A percentile compares a stretch with the other conserved stretches of the same genome.
phyloP scores from a whole-genome alignment of 768 basidiomycete genomes.

The Calocera cornea region DNA sequence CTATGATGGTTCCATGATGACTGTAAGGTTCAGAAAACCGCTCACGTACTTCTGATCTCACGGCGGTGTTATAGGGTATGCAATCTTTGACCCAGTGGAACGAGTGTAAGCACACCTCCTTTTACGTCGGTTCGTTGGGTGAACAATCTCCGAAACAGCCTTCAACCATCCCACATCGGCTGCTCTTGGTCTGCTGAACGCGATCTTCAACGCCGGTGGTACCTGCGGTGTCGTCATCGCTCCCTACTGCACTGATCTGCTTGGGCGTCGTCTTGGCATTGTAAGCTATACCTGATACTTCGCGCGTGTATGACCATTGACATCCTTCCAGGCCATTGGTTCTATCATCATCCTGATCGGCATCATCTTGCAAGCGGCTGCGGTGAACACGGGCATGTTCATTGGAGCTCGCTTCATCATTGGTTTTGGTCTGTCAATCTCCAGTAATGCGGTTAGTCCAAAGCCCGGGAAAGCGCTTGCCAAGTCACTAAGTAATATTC shows the following conservation, averaged over 20 bases:
- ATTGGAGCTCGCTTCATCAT: not conserved
- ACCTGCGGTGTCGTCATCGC: slow-evolving; percentile 37
- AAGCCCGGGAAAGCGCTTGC: not conserved
- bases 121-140: not conserved
- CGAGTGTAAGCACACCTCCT: not conserved
- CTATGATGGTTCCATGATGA: not conserved
- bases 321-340: not conserved
- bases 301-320: too few relatives aligned
- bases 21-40: not conserved
- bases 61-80: not conserved
- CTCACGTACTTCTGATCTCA: not conserved
- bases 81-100: not conserved
- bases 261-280: not conserved
- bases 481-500: not conserved
- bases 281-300: too few relatives aligned
- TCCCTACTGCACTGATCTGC: not conserved
- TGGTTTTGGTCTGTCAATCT: not conserved
- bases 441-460: not conserved
- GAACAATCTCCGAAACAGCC: slow-evolving; percentile 23
- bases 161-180: not conserved
- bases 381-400: not conserved
- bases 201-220: slow-evolving; percentile 41
- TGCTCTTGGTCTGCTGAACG: not conserved
- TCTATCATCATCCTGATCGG: not conserved
- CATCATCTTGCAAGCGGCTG: not conserved